These are phyloP conservation scores for Aspergillus floridensis DNA, from an alignment of 2,329 filamentous ascomycete genomes.

Conservation along the genomic window DNA sequence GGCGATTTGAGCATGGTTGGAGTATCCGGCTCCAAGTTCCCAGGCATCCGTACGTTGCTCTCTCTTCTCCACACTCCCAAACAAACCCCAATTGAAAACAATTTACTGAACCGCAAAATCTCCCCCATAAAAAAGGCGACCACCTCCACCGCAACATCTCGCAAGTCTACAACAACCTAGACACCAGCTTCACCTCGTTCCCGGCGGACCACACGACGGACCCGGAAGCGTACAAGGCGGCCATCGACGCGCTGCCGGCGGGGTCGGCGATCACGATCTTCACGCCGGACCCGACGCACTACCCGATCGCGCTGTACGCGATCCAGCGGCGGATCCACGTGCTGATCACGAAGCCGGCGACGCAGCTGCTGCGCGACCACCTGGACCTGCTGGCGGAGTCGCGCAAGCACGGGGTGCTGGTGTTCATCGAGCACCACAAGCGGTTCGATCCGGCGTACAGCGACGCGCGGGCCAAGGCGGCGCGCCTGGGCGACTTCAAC, in stretches of 20 bases:
- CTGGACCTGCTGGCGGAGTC: slow-evolving; percentile 70
- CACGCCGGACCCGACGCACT: slow-evolving; percentile 56
- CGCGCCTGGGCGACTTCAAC: slow-evolving; percentile 86
- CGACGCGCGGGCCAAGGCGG: slow-evolving; percentile 75
- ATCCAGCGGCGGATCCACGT: slow-evolving; percentile 87
- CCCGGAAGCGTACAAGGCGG: slow-evolving; percentile 79
- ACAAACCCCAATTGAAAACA: background rate
- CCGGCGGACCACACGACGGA: slow-evolving; percentile 71
- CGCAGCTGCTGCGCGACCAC: slow-evolving; percentile 79
- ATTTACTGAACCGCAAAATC: background rate
- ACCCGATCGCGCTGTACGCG: slow-evolving; percentile 80
- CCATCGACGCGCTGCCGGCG: slow-evolving; percentile 76
- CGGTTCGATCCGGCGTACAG: slow-evolving; percentile 91
- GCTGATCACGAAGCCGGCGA: slow-evolving; percentile 81
- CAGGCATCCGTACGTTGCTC: slow-evolving; percentile 70
- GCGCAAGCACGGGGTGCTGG: slow-evolving; percentile 73
- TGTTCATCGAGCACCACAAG: slow-evolving; percentile 92
- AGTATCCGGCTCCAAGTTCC: slow-evolving; percentile 83
- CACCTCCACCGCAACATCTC: slow-evolving; percentile 86
- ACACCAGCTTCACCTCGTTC: slow-evolving; percentile 81
- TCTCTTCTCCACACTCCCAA: slow-evolving; percentile 14
- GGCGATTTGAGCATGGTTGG: slow-evolving; percentile 84
- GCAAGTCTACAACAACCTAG: slow-evolving; percentile 81
- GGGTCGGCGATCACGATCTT: slow-evolving; percentile 95
- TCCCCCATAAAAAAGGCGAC: slow-evolving; percentile 55